Conservation (phyloP, 2,329 filamentous ascomycete genomes). For the Lachnellula occidentalis region DNA sequence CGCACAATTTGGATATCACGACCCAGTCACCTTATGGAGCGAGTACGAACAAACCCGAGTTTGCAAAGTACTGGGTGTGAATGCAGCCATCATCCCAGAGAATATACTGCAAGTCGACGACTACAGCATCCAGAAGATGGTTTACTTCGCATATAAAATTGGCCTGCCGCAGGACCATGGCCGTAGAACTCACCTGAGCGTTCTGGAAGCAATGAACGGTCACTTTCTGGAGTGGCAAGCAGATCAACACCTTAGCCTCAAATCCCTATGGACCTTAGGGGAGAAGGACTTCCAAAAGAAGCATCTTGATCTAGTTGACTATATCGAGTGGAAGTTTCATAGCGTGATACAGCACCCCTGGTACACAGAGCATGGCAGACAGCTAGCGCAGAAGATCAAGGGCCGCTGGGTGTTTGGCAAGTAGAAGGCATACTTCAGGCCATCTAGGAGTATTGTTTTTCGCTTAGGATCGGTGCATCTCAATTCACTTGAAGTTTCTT, state of each 20-base stretch:
- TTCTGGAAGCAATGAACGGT: not conserved
- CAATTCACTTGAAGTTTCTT: too few species aligned
- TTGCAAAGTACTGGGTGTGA: not conserved
- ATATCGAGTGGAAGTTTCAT: not conserved
- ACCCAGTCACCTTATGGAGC: not conserved
- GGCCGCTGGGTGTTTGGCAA: too few species aligned
- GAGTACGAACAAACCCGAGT: not conserved
- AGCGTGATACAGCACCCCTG: not conserved
- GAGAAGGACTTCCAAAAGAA: not conserved
- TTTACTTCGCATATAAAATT: not conserved
- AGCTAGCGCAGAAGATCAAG: not conserved
- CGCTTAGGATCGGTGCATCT: too few species aligned
- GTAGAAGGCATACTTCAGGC: too few species aligned
- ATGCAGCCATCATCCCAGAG: not conserved
- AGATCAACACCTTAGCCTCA: not conserved
- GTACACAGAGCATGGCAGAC: not conserved
- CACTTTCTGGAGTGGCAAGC: not conserved
- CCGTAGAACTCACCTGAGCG: not conserved
- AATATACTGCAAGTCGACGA: not conserved
- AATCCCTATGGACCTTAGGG: not conserved
- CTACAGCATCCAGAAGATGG: not conserved
- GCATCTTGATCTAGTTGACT: not conserved
- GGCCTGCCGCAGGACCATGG: too few species aligned
- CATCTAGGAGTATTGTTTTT: too few species aligned
- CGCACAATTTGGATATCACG: conserved; percentile 2